phyloP scores from a whole-genome alignment of 2,329 filamentous ascomycete species.

The Colletotrichum costaricense region DNA sequence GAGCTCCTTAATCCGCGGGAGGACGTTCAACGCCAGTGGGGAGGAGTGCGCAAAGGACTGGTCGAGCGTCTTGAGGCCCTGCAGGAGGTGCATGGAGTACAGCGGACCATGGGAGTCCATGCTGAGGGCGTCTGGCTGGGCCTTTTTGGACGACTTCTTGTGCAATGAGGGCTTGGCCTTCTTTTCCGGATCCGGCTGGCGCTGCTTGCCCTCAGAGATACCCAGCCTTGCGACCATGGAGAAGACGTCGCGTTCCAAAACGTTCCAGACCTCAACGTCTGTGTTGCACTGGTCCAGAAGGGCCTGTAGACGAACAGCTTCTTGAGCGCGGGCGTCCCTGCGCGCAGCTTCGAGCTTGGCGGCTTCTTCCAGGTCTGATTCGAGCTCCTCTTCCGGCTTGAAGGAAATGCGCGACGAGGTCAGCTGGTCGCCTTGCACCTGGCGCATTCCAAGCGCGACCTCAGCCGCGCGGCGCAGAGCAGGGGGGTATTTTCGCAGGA shows the following conservation, averaged over 20 bases:
- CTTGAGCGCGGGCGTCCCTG: conserved; percentile 44
- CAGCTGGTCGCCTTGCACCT: conserved; percentile 34
- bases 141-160: conserved; percentile 21
- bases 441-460: conserved; percentile 51
- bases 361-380: conserved; percentile 40
- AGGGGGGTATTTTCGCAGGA: conserved; percentile 51
- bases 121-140: conserved; percentile 44
- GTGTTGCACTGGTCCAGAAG: conserved; percentile 66
- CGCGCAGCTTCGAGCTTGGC: conserved; percentile 54
- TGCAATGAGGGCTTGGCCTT: conserved; percentile 24
- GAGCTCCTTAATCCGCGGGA: conserved; percentile 75
- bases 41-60: conserved; percentile 68
- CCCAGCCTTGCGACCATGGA: conserved; percentile 67
- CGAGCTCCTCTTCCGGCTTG: conserved; percentile 15
- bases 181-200: conserved; percentile 2
- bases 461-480: conserved; percentile 54
- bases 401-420: background rate
- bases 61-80: conserved; percentile 68
- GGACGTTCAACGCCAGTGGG: conserved; percentile 66
- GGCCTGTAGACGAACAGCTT: conserved; percentile 63
- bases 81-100: conserved; percentile 71
- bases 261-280: conserved; percentile 74
- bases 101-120: conserved; percentile 72
- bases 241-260: conserved; percentile 76
- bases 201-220: conserved; percentile 49